Evolutionary conservation across 805 yeast genomes (phyloP), one percentile per base, ranked within the genome.

Genomic region (Ogataea thermomethanolica): DNA sequence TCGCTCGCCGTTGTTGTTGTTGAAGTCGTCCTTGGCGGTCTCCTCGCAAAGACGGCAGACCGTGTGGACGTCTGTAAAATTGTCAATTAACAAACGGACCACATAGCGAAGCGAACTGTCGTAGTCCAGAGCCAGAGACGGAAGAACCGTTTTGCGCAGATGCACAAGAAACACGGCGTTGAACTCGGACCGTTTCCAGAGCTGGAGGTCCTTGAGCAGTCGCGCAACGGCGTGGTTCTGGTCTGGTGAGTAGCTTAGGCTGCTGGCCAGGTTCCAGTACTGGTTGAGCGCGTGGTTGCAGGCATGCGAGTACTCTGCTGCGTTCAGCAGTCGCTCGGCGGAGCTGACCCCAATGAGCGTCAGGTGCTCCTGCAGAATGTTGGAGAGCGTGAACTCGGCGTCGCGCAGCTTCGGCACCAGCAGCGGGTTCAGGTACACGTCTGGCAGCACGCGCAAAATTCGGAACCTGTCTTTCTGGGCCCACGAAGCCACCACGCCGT

Each of bases 151-250:
- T 29, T 56, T 53, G 26, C 44, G 52, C 10, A 63, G 37, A 46
- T 62, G 58, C 14, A 48, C 43, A 3, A 45, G 15, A 13, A 64
- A 14, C 2, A 55, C 42, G 15, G 31, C 51, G 3, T 41, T 43
- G 41, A 64, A 64, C 20, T 60, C 65, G 8, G 39, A 44, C 43
- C 25, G 70, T 54, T 48, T 74, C 78, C 64, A 71, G 39, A 42
- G 44, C 59, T 69, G 55, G 58, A 74, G 39, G 23, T 43, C 35
- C 27, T 41, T 50, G 44, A 62, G 26, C 22, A 59, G 46, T 8
- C 44, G 39, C 3, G 40, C 26, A 9, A 50, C 38, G 4, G 51
- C 29, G 1, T 24, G 5, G 2, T 39, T 35, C 15, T 44, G 40
- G 13, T 41, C 39, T 20, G 15, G 33, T 3, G 17, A n/a, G 17